A percentile compares a stretch with the other conserved stretches of the same genome.
Conservation (phyloP, 2,329 filamentous ascomycete genomes). For the Hymenoscyphus linearis region DNA sequence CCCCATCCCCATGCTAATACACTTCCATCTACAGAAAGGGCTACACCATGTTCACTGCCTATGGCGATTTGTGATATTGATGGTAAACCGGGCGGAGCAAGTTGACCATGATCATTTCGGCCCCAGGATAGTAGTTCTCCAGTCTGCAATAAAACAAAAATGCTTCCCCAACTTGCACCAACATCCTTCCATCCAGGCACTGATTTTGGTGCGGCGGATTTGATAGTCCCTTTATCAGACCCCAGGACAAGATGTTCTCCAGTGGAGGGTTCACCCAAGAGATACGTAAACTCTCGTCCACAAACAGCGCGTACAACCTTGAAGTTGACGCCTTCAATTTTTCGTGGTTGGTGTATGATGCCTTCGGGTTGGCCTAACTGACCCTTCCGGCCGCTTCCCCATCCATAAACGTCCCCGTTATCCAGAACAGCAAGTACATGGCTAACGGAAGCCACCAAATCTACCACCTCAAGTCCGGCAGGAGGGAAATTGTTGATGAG, state of each 20-base stretch:
- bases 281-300: constrained; percentile 79
- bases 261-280: constrained; percentile 51
- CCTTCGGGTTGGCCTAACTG: constrained; percentile 63
- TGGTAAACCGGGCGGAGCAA: constrained; percentile 60
- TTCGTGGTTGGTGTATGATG: constrained; percentile 54
- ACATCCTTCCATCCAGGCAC: constrained; percentile 61
- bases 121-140: constrained; percentile 70
- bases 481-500: constrained; percentile 61
- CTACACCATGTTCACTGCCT: constrained; percentile 88
- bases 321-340: constrained; percentile 55
- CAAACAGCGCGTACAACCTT: constrained; percentile 63
- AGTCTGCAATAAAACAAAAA: constrained; percentile 63
- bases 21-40: constrained; percentile 56
- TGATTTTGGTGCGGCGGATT: constrained; percentile 49
- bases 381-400: constrained; percentile 82
- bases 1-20: constrained; percentile 93
- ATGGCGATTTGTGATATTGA: constrained; percentile 60
- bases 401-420: constrained; percentile 76
- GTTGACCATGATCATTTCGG: constrained; percentile 77
- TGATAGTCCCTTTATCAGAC: constrained; percentile 66
- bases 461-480: constrained; percentile 48
- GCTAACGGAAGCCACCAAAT: constrained; percentile 68
- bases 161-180: constrained; percentile 74
- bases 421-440: constrained; percentile 71
- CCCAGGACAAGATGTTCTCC: constrained; percentile 66